Conservation (phyloP, 1,139 yeast species). For the Eremothecium gossypii region DNA sequence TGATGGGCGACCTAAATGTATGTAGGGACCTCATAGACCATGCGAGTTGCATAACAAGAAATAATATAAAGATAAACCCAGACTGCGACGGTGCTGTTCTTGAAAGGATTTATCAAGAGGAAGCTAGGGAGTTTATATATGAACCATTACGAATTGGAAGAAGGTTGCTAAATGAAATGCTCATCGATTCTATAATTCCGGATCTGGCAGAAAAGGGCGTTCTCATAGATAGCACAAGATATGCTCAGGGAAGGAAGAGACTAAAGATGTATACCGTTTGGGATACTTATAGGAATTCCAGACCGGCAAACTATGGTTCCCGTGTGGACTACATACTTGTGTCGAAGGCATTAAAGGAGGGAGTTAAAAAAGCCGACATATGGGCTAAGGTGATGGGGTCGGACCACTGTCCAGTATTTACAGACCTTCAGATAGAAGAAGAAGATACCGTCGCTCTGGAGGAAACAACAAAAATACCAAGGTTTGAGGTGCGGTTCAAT, state of each 20-base stretch:
- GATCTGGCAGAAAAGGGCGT: constrained; percentile 31
- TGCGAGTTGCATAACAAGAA: constrained; percentile 54
- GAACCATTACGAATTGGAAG: constrained; percentile 37
- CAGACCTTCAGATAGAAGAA: constrained; percentile 18
- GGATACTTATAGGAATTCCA: constrained; percentile 71
- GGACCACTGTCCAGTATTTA: constrained; percentile 85
- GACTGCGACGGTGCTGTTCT: constrained; percentile 30
- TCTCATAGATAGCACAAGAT: constrained; percentile 59
- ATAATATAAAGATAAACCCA: constrained; percentile 16
- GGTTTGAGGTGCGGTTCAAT: constrained; percentile 48
- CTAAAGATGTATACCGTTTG: constrained; percentile 80
- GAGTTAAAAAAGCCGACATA: constrained; percentile 46
- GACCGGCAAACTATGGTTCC: constrained; percentile 81
- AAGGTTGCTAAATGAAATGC: constrained; percentile 34
- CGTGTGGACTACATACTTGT: constrained; percentile 70
- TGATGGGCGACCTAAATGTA: constrained; percentile 86
- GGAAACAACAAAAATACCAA: constrained; percentile 22
- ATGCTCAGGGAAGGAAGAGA: constrained; percentile 42
- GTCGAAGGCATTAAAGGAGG: constrained; percentile 32
- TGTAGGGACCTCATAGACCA: constrained; percentile 72
- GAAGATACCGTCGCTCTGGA: not conserved
- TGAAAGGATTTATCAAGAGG: constrained; percentile 35
- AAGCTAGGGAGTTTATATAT: constrained; percentile 35
- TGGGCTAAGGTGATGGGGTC: constrained; percentile 71
- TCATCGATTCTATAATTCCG: constrained; percentile 27